phyloP scores from a whole-genome alignment of 805 yeast genomes.

The Pichia cephalocereana region DNA sequence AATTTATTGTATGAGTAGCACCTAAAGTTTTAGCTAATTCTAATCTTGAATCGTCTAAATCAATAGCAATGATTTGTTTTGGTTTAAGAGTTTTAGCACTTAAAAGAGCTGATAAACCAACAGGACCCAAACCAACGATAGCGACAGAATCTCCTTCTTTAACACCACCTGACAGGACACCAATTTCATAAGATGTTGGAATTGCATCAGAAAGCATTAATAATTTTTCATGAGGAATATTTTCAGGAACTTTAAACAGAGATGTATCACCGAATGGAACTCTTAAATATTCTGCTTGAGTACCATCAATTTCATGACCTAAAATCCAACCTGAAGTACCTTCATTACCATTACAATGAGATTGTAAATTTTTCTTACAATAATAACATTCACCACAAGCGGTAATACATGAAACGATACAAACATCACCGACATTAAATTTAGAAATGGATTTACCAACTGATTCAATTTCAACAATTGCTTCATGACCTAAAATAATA shows the following conservation, averaged over 20 bases:
- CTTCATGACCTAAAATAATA: conserved; percentile 51
- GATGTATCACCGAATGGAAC: conserved; percentile 42
- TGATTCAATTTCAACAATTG: conserved; percentile 43
- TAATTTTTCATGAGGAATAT: conserved; percentile 35
- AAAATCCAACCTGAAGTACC: conserved; percentile 41
- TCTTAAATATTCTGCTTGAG: conserved; percentile 54
- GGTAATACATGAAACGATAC: conserved; percentile 58
- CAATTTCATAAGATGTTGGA: conserved; percentile 62
- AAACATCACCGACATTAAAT: conserved; percentile 48
- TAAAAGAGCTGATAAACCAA: conserved; percentile 54
- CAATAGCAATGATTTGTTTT: conserved; percentile 46
- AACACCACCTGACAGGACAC: conserved; percentile 47
- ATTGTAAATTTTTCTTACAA: conserved; percentile 44
- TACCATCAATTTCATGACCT: conserved; percentile 56
- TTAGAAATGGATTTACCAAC: conserved; percentile 40
- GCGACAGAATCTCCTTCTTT: conserved; percentile 50
- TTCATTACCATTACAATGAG: conserved; percentile 41
- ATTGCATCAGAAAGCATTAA: conserved; percentile 55
- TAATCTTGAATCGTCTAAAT: conserved; percentile 49
- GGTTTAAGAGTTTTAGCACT: conserved; percentile 49
- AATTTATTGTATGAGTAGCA: conserved; percentile 49
- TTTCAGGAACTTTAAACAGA: conserved; percentile 25
- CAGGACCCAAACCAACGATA: conserved; percentile 61
- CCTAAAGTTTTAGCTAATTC: conserved; percentile 50
- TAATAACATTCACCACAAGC: conserved; percentile 53